phyloP scores from a whole-genome alignment of 2,329 filamentous ascomycete species.

The Phyllosticta citriasiana region DNA sequence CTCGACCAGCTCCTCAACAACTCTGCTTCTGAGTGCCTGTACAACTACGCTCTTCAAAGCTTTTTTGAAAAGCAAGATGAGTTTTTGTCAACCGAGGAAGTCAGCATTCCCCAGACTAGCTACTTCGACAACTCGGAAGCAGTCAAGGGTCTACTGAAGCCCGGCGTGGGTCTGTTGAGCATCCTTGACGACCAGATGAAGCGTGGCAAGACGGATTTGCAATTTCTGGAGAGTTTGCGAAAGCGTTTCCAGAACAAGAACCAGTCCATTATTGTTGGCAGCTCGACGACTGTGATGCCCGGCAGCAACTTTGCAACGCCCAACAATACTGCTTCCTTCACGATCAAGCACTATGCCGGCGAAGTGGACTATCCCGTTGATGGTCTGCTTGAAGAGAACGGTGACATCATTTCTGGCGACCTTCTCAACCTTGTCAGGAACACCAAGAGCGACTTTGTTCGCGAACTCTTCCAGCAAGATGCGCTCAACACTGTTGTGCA shows the following conservation, averaged over 20 bases:
- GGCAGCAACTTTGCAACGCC: conserved; percentile 85
- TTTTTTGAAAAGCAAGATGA: conserved; percentile 95
- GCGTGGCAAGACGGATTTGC: conserved; percentile 76
- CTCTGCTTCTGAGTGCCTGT: conserved; percentile 81
- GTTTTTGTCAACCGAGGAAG: conserved; percentile 86
- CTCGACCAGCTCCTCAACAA: conserved; percentile 94
- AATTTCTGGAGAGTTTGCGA: conserved; percentile 80
- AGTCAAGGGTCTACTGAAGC: conserved; percentile 81
- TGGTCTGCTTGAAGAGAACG: conserved; percentile 86
- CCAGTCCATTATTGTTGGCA: conserved; percentile 71
- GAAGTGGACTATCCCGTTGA: conserved; percentile 90
- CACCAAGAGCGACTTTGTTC: conserved; percentile 80
- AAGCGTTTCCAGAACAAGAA: conserved; percentile 96
- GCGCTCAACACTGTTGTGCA: conserved; percentile 88
- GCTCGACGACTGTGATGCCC: conserved; percentile 63
- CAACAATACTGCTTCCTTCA: conserved; percentile 72
- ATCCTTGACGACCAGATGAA: conserved; percentile 95
- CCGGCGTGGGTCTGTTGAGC: conserved; percentile 83
- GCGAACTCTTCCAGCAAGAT: conserved; percentile 90
- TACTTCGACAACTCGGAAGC: conserved; percentile 98
- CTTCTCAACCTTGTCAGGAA: conserved; percentile 87
- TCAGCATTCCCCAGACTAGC: conserved; percentile 79
- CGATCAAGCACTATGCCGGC: conserved; percentile 88
- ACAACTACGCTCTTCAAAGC: conserved; percentile 86
- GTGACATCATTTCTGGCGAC: conserved; percentile 90